Conservation (phyloP, 2,329 filamentous ascomycete genomes). For the Phyllosticta capitalensis region DNA sequence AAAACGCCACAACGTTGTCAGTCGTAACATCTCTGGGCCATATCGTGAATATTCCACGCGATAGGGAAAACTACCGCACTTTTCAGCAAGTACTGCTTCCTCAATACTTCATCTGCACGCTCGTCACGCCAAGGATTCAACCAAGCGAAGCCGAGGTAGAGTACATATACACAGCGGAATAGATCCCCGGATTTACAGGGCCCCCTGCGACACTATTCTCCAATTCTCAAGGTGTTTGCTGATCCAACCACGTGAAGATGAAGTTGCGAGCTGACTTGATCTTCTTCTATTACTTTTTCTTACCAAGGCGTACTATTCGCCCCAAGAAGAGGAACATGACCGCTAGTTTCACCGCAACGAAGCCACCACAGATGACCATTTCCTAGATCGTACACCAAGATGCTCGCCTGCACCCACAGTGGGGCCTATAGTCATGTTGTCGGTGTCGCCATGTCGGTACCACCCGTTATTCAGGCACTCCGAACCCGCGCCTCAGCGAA, state of each 20-base stretch:
- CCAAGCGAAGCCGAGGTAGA: not conserved
- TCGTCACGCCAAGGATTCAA: too few relatives aligned
- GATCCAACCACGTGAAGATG: not conserved
- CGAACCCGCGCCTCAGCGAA: not conserved
- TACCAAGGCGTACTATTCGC: not conserved
- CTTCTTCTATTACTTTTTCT: not conserved
- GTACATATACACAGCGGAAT: not conserved
- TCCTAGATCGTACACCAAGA: not conserved
- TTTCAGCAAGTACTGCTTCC: too few relatives aligned
- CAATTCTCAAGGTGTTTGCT: not conserved
- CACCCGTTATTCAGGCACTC: not conserved
- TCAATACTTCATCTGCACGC: too few relatives aligned
- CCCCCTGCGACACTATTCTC: not conserved
- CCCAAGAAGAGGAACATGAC: not conserved
- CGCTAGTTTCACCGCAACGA: not conserved
- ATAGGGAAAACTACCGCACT: too few relatives aligned
- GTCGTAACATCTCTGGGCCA: not conserved
- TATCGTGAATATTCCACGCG: not conserved
- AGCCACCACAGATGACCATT: not conserved
- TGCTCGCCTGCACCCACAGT: not conserved
- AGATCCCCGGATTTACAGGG: not conserved
- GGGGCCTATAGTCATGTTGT: not conserved
- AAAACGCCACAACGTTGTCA: not conserved
- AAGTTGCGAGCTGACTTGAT: not conserved
- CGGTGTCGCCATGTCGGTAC: not conserved